These are phyloP conservation scores for Nitzschia palea DNA, from an alignment of 108 stramenopile species.

Conservation along the genomic window DNA sequence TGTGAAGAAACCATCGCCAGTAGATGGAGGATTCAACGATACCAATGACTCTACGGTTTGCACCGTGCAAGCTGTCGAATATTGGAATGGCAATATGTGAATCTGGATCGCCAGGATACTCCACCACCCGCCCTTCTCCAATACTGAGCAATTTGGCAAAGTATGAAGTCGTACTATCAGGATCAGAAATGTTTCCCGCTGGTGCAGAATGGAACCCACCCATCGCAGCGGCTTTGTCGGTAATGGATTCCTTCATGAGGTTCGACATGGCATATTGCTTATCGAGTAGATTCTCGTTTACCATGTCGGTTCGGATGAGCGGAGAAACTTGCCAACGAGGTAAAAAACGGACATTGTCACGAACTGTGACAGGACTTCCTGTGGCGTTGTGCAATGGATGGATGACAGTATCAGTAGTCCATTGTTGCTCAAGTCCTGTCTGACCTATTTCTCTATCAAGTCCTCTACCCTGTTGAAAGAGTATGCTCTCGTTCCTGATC, in stretches of 20 bases:
- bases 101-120: constrained; percentile 7
- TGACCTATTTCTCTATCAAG: no score
- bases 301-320: neutral
- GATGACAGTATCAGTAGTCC: no score
- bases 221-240: neutral
- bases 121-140: neutral
- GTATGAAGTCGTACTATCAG: constrained; percentile 1
- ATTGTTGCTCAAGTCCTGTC: no score
- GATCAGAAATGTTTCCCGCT: neutral
- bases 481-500: no score
- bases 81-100: constrained; percentile 10
- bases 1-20: constrained; percentile 41
- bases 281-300: constrained; percentile 7
- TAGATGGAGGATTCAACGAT: constrained; percentile 43
- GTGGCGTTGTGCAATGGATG: no score
- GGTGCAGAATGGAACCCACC: constrained; percentile 8
- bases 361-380: no score
- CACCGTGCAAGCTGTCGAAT: neutral
- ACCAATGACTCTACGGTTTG: constrained; percentile 31
- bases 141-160: constrained; percentile 12
- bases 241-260: neutral
- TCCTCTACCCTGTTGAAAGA: no score
- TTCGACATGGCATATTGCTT: neutral
- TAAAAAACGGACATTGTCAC: no score
- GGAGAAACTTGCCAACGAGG: constrained; percentile 14